Percentiles rank a stretch among this genome's conserved stretches.
Evolutionary conservation across 73 alveolate species (phyloP).

Genomic region (Tetrahymena elliotti): DNA sequence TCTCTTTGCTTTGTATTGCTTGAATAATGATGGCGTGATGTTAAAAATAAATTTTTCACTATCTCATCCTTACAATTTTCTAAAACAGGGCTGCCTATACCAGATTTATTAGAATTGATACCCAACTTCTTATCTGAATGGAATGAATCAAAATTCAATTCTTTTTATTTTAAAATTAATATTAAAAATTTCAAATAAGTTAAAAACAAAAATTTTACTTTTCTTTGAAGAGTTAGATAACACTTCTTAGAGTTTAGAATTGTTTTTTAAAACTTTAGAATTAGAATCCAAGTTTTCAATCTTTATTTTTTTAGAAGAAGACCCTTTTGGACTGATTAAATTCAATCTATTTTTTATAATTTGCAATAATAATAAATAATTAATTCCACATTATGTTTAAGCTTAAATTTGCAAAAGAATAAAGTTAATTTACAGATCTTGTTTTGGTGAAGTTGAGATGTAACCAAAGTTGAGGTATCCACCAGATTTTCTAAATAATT

Average conservation of each 20-base stretch:
- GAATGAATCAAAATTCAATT: neutral
- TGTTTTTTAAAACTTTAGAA: neutral
- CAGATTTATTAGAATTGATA: neutral
- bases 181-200: neutral
- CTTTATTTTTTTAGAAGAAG: neutral
- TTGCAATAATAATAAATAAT: too few species aligned
- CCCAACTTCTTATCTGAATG: neutral
- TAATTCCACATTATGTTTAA: too few species aligned
- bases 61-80: neutral
- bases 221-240: neutral
- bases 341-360: neutral
- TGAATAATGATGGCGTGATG: neutral
- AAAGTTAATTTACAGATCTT: neutral
- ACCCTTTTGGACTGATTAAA: neutral
- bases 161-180: neutral
- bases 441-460: neutral
- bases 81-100: neutral
- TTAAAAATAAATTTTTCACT: neutral
- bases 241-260: neutral
- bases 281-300: neutral
- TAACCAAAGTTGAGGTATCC: neutral
- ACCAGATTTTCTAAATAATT: neutral
- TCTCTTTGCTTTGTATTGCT: neutral
- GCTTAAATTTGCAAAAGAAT: too few species aligned
- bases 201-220: neutral